Conservation (phyloP, 371 early-diverging fungal species). For the Capillidium rhysosporum region DNA sequence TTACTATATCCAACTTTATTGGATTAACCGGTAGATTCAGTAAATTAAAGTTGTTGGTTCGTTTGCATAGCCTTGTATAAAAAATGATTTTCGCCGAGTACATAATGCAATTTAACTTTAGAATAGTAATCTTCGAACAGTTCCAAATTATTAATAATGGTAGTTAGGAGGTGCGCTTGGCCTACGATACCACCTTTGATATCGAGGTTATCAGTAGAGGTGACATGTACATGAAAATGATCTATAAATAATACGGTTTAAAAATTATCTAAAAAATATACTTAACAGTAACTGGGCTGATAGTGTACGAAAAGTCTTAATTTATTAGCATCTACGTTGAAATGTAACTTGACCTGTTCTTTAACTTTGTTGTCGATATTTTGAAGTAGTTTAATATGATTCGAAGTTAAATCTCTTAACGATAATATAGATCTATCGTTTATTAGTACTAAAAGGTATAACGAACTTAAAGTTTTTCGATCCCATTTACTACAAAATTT, state of each 20-base stretch:
- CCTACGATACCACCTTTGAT: slow-evolving; percentile 34
- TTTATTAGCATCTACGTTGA: slow-evolving; percentile 19
- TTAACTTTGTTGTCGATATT: slow-evolving; percentile 26
- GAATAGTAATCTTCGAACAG: slow-evolving; percentile 30
- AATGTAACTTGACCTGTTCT: slow-evolving; percentile 21
- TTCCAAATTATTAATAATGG: slow-evolving; percentile 44
- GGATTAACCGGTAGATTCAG: no score
- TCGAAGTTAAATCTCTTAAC: slow-evolving; percentile 32
- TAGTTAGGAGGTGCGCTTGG: slow-evolving; percentile 52
- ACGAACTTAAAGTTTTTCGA: neutral
- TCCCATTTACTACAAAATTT: slow-evolving; percentile 2
- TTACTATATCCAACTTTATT: no score
- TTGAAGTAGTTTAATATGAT: slow-evolving; percentile 41
- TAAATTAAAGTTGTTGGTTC: no score
- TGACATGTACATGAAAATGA: slow-evolving; percentile 65
- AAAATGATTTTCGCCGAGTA: slow-evolving; percentile 22
- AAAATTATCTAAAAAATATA: neutral
- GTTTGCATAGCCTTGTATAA: slow-evolving; percentile 11
- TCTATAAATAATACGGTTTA: slow-evolving; percentile 13
- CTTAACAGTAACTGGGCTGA: slow-evolving; percentile 60
- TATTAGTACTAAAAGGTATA: slow-evolving; percentile 5
- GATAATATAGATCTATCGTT: slow-evolving; percentile 22
- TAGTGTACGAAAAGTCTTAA: slow-evolving; percentile 64
- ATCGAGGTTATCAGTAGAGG: slow-evolving; percentile 31
- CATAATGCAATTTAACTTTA: slow-evolving; percentile 20